Percentiles rank a stretch among this genome's conserved stretches.
phyloP scores from a whole-genome alignment of 2,329 filamentous ascomycete species.

The Aspergillus uvarum region DNA sequence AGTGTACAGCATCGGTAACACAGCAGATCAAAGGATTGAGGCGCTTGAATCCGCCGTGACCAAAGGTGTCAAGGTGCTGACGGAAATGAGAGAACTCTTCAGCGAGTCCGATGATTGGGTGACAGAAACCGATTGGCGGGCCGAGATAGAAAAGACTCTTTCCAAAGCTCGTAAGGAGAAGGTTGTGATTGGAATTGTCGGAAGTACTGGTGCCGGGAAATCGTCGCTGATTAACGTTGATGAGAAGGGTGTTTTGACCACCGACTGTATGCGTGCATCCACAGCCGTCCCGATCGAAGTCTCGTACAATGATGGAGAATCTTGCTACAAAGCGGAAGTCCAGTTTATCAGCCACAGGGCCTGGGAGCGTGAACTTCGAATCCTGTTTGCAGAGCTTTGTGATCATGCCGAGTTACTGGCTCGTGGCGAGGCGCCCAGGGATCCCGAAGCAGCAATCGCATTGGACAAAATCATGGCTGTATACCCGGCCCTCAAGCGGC shows the following conservation, averaged over 20 bases:
- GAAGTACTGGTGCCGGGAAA: slow-evolving; percentile 63
- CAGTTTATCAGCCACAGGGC: slow-evolving; percentile 56
- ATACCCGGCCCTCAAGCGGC: slow-evolving; percentile 39
- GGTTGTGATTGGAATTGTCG: slow-evolving; percentile 58
- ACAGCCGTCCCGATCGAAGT: slow-evolving; percentile 64
- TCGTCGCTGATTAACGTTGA: slow-evolving; percentile 63
- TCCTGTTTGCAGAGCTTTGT: slow-evolving; percentile 52
- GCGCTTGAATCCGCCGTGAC: slow-evolving; percentile 25
- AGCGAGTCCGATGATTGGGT: neutral
- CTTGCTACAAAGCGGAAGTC: slow-evolving; percentile 56
- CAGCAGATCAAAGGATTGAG: slow-evolving; percentile 42
- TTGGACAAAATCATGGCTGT: slow-evolving; percentile 44
- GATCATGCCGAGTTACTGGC: slow-evolving; percentile 42
- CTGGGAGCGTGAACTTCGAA: slow-evolving; percentile 54
- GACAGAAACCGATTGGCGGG: neutral
- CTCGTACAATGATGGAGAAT: slow-evolving; percentile 52
- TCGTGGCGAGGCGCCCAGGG: slow-evolving; percentile 40
- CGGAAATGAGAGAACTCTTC: neutral
- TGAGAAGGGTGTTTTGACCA: too few species aligned
- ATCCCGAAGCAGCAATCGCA: slow-evolving; percentile 47
- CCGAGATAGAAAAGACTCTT: neutral
- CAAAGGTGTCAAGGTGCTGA: neutral
- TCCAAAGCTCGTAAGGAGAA: neutral
- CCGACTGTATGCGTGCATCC: slow-evolving; percentile 62
- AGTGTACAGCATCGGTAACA: neutral